These are phyloP conservation scores for Stromatinia cepivora DNA, from an alignment of 2,329 filamentous ascomycete species.

Conservation along the genomic window DNA sequence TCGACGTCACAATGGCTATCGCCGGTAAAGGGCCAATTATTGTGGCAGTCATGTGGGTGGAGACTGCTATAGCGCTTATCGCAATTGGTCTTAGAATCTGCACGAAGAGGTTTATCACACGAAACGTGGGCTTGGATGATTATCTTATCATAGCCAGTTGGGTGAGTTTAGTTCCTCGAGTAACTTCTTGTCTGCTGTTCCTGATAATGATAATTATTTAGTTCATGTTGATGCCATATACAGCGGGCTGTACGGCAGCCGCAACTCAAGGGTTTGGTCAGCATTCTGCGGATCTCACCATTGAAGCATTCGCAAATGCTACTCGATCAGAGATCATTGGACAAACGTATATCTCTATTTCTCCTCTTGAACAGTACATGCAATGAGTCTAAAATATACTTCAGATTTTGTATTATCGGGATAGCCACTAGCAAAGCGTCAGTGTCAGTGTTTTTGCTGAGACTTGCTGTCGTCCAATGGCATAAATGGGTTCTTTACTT, in stretches of 20 bases:
- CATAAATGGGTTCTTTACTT: slow-evolving; percentile 25
- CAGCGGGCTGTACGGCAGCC: slow-evolving; percentile 18
- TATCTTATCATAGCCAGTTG: slow-evolving; percentile 24
- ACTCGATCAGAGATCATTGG: slow-evolving; percentile 28
- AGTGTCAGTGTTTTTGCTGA: slow-evolving; percentile 25
- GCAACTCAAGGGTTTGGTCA: slow-evolving; percentile 24
- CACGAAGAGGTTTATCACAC: slow-evolving; percentile 23
- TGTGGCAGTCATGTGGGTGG: slow-evolving; percentile 26
- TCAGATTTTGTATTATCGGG: slow-evolving; percentile 26
- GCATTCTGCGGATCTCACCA: slow-evolving; percentile 20
- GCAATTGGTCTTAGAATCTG: slow-evolving; percentile 26
- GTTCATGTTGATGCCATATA: slow-evolving; percentile 27
- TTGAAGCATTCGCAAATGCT: slow-evolving; percentile 17
- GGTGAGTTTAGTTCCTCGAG: neutral
- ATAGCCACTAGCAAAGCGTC: slow-evolving; percentile 28
- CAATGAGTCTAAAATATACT: neutral
- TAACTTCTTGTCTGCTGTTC: neutral
- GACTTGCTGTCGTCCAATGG: slow-evolving; percentile 26
- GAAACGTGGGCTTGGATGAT: slow-evolving; percentile 25
- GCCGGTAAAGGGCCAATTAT: slow-evolving; percentile 26
- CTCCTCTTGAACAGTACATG: neutral
- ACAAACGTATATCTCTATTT: slow-evolving; percentile 24
- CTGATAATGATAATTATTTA: neutral
- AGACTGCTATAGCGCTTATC: slow-evolving; percentile 24
- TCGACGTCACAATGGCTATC: slow-evolving; percentile 4